A percentile compares a stretch with the other conserved stretches of the same genome.
Conservation (phyloP, 495 filamentous ascomycete genomes). For the Lasiosphaeriaceae sp. region DNA sequence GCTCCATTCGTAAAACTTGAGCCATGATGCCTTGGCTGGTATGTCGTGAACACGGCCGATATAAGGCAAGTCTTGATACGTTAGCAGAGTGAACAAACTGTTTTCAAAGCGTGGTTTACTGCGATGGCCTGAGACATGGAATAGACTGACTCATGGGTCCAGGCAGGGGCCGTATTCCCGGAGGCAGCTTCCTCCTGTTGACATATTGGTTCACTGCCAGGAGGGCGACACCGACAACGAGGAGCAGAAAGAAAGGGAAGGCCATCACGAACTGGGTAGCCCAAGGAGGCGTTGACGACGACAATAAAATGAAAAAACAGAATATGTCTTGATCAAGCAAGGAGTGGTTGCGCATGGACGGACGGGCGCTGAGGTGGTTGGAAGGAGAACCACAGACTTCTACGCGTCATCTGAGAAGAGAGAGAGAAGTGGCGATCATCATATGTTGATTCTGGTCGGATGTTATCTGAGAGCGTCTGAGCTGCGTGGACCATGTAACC, state of each 20-base stretch:
- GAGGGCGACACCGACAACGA: slow-evolving; percentile 3
- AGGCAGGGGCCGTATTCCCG: slow-evolving; percentile 23
- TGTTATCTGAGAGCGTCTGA: background rate
- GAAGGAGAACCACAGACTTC: background rate
- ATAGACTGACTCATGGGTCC: slow-evolving; percentile 30
- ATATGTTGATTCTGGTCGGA: background rate
- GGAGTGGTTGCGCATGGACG: background rate
- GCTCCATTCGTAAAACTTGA: slow-evolving; percentile 61
- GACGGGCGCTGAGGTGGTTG: background rate
- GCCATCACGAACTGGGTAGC: background rate
- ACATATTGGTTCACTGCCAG: slow-evolving; percentile 9
- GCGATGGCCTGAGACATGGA: background rate
- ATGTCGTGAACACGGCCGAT: slow-evolving; percentile 59
- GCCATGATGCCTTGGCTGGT: slow-evolving; percentile 46
- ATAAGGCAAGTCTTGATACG: slow-evolving; percentile 39
- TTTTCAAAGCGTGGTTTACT: background rate
- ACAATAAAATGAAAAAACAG: background rate
- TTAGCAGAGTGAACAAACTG: background rate
- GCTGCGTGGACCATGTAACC: background rate
- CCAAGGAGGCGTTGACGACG: background rate
- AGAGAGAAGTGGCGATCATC: background rate
- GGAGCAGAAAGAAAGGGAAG: background rate
- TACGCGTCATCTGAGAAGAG: background rate
- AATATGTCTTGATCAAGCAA: background rate
- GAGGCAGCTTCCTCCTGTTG: slow-evolving; percentile 20